phyloP scores from a whole-genome alignment of 2,329 filamentous ascomycete species.

The Stemphylium vesicarium region DNA sequence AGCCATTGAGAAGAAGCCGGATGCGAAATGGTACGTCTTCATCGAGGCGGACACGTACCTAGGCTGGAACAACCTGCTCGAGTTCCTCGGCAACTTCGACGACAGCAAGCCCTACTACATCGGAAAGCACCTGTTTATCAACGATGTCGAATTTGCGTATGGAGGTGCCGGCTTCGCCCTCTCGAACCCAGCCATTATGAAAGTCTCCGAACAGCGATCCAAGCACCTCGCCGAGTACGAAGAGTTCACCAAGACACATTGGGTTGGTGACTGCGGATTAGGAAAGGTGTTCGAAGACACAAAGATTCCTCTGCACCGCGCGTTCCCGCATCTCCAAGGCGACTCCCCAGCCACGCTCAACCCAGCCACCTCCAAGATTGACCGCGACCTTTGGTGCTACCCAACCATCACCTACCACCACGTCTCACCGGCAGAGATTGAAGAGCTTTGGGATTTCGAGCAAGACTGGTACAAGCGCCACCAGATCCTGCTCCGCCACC shows the following conservation, averaged over 20 bases:
- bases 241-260: slow-evolving; percentile 43
- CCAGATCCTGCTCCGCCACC: slow-evolving; percentile 44
- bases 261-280: slow-evolving; percentile 50
- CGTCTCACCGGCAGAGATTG: slow-evolving; percentile 46
- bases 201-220: slow-evolving; percentile 40
- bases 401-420: slow-evolving; percentile 53
- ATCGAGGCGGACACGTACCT: slow-evolving; percentile 49
- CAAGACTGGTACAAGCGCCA: slow-evolving; percentile 48
- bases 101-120: slow-evolving; percentile 50
- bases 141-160: slow-evolving; percentile 53
- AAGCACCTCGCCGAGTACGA: slow-evolving; percentile 44
- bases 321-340: slow-evolving; percentile 55
- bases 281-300: slow-evolving; percentile 48
- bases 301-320: slow-evolving; percentile 44
- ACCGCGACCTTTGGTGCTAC: slow-evolving; percentile 52
- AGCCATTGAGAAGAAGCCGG: slow-evolving; percentile 48
- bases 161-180: slow-evolving; percentile 55
- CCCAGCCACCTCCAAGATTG: slow-evolving; percentile 44
- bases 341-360: slow-evolving; percentile 53
- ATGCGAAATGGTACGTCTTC: slow-evolving; percentile 49
- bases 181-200: slow-evolving; percentile 51
- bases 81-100: slow-evolving; percentile 50
- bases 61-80: slow-evolving; percentile 48
- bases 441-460: slow-evolving; percentile 50
- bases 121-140: slow-evolving; percentile 54